Evolutionary conservation across 192 early-diverging fungal species (phyloP).

Genomic region (Coemansia pectinata): DNA sequence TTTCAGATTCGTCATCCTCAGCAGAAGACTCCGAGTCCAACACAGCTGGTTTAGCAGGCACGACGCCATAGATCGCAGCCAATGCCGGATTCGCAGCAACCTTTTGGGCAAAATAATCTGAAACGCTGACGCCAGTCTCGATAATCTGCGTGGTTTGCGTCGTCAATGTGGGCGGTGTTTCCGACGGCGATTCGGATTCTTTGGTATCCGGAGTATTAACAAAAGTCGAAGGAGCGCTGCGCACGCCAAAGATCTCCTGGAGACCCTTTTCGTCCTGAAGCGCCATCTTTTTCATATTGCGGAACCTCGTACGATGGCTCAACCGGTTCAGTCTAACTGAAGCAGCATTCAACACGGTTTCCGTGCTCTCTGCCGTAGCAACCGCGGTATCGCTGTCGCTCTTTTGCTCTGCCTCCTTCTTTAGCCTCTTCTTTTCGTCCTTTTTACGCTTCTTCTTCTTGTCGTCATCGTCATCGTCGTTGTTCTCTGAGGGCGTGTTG

Average conservation of each 20-base stretch:
- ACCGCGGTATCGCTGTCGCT: neutral
- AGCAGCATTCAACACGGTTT: constrained; percentile 5
- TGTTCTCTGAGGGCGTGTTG: constrained; percentile 23
- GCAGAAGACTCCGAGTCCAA: neutral
- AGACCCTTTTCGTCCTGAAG: constrained; percentile 43
- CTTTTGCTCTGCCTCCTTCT: constrained; percentile 19
- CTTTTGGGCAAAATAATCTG: constrained; percentile 52
- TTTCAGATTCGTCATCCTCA: constrained; percentile 24
- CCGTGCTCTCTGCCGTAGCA: neutral
- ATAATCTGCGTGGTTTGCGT: constrained; percentile 10
- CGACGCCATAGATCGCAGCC: constrained; percentile 33
- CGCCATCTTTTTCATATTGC: constrained; percentile 50
- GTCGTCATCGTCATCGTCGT: constrained; percentile 25
- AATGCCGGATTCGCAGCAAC: constrained; percentile 39
- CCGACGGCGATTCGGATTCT: constrained; percentile 11
- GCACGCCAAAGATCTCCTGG: constrained; percentile 52
- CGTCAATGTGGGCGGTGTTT: neutral
- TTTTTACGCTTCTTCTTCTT: constrained; percentile 17
- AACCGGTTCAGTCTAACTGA: constrained; percentile 7
- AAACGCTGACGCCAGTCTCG: constrained; percentile 27
- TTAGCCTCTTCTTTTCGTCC: constrained; percentile 30
- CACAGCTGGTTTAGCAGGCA: neutral
- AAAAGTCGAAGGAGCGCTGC: constrained; percentile 20
- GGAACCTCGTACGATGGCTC: constrained; percentile 46
- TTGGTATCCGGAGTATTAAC: constrained; percentile 14